These are phyloP conservation scores for Erythrophleum ivorense DNA, from an alignment of 331 rosid genomes.

Conservation along the genomic window DNA sequence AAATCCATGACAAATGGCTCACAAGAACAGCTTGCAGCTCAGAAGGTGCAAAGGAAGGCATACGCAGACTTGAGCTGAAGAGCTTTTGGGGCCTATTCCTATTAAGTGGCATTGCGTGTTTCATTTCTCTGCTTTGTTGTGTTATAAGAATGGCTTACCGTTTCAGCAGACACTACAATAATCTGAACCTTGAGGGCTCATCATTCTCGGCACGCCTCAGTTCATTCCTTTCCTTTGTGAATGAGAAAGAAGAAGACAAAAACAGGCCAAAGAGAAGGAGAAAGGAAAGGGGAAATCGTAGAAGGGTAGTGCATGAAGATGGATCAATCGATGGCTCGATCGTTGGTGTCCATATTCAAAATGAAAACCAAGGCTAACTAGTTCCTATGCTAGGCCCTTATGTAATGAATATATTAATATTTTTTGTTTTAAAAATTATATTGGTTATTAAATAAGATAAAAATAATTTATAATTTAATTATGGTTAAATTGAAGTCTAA, in stretches of 20 bases:
- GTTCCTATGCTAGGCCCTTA: not conserved
- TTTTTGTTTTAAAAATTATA: too few relatives aligned
- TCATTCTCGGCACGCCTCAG: conserved; percentile 21
- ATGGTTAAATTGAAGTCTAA: too few relatives aligned
- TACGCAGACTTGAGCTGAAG: conserved; percentile 55
- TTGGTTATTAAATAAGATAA: too few relatives aligned
- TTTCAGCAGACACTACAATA: conserved; percentile 17
- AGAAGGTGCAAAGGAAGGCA: conserved; percentile 56
- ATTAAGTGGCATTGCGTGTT: conserved; percentile 51
- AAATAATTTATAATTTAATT: too few relatives aligned
- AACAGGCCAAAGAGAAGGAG: not conserved
- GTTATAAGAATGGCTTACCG: conserved; percentile 34
- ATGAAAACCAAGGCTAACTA: not conserved
- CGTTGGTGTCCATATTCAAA: not conserved
- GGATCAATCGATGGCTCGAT: conserved; percentile 20
- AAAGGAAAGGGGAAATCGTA: not conserved
- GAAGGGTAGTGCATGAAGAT: conserved; percentile 35
- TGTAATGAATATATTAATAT: too few relatives aligned
- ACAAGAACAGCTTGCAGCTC: conserved; percentile 65
- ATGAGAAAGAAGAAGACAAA: conserved; percentile 39
- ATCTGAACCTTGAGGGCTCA: not conserved
- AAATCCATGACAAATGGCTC: conserved; percentile 74
- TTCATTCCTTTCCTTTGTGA: conserved; percentile 41
- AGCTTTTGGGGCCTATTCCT: conserved; percentile 77
- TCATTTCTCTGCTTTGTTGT: conserved; percentile 50